Conservation (phyloP, 306 rosid species). For the Medicago ruthenica region DNA sequence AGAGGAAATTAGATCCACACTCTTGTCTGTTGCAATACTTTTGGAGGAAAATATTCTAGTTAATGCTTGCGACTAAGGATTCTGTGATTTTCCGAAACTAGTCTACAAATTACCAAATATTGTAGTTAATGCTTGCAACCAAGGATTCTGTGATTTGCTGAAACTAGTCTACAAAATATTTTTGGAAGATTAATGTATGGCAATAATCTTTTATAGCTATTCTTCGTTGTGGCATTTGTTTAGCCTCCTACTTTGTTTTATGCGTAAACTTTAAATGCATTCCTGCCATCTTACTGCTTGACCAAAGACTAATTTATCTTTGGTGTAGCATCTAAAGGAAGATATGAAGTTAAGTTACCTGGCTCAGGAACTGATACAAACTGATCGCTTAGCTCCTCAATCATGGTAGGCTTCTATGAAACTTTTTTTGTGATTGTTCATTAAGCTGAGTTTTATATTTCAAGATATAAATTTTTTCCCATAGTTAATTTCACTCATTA, state of each 20-base stretch:
- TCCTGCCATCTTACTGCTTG: slow-evolving; percentile 34
- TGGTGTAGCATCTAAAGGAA: slow-evolving; percentile 95
- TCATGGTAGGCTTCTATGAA: slow-evolving; percentile 75
- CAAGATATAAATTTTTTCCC: neutral
- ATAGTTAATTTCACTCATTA: neutral
- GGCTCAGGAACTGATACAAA: slow-evolving; percentile 88
- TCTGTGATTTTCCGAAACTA: slow-evolving; percentile 20
- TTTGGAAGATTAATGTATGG: slow-evolving; percentile 3
- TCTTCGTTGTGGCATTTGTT: slow-evolving; percentile 19
- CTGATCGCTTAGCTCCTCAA: slow-evolving; percentile 96
- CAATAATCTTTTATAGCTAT: slow-evolving; percentile 6
- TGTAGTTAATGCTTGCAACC: slow-evolving; percentile 23
- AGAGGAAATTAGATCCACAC: slow-evolving; percentile 9
- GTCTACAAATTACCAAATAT: slow-evolving; percentile 23
- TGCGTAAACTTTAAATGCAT: slow-evolving; percentile 19
- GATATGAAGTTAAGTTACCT: slow-evolving; percentile 97
- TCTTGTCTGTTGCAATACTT: slow-evolving; percentile 19
- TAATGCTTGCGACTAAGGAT: slow-evolving; percentile 30
- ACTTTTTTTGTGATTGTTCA: slow-evolving; percentile 48
- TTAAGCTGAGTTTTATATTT: slow-evolving; percentile 16
- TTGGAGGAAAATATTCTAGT: slow-evolving; percentile 12
- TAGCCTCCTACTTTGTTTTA: slow-evolving; percentile 18
- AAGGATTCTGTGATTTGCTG: slow-evolving; percentile 29
- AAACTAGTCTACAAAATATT: slow-evolving; percentile 18
- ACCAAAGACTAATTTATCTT: slow-evolving; percentile 37